These are phyloP conservation scores for Gaeumannomyces tritici DNA, from an alignment of 2,329 filamentous ascomycete species.

Conservation along the genomic window DNA sequence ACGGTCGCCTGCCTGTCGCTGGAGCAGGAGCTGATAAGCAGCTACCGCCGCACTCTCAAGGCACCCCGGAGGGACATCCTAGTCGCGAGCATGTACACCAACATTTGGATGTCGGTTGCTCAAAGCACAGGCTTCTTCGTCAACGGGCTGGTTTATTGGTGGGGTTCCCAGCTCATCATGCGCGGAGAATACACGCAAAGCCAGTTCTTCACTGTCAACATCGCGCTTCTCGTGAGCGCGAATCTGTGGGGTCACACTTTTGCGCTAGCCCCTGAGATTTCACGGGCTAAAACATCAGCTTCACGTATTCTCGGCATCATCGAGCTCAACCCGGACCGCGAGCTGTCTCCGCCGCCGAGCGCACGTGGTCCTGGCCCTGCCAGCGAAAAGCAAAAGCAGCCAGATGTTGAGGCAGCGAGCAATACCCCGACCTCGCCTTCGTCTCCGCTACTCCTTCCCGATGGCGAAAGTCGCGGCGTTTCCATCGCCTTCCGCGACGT, in stretches of 20 bases:
- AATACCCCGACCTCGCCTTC: constrained; percentile 3
- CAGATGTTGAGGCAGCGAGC: constrained; percentile 29
- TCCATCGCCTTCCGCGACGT: constrained; percentile 49
- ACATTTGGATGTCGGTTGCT: constrained; percentile 50
- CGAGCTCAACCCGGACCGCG: constrained; percentile 1
- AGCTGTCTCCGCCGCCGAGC: background rate
- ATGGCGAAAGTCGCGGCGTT: constrained; percentile 22
- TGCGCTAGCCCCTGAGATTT: constrained; percentile 65
- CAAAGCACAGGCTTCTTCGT: constrained; percentile 56
- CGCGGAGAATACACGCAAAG: constrained; percentile 52
- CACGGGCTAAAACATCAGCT: constrained; percentile 52
- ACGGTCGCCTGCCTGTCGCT: constrained; percentile 49
- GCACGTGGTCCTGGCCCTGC: constrained; percentile 5
- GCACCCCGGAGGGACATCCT: constrained; percentile 45
- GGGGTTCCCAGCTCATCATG: constrained; percentile 63
- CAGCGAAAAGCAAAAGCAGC: constrained; percentile 11
- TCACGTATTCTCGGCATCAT: constrained; percentile 32
- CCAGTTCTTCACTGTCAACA: constrained; percentile 67
- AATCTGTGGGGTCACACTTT: constrained; percentile 69
- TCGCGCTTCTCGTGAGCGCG: constrained; percentile 62
- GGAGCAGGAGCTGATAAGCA: constrained; percentile 38
- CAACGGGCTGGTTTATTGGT: constrained; percentile 72
- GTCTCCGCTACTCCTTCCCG: background rate
- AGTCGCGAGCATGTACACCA: constrained; percentile 38
- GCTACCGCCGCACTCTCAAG: constrained; percentile 42